Percentiles rank a stretch among this genome's conserved stretches.
Conservation (phyloP, 345 rosid species). For the Iberis pinnata region DNA sequence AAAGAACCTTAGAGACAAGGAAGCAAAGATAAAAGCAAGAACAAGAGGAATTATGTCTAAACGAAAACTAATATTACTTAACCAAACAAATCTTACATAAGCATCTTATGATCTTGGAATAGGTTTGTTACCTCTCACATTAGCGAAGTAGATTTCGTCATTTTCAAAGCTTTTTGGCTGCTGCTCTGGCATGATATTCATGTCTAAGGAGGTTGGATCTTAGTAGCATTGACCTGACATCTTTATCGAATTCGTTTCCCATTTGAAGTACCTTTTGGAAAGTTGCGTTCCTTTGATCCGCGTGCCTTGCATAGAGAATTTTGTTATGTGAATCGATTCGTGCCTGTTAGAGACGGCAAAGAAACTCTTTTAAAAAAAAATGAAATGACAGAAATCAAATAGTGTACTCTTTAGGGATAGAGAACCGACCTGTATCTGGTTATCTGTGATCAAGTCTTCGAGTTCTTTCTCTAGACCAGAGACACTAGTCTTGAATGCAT, state of each 20-base stretch:
- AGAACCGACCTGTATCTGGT: slow-evolving; percentile 79
- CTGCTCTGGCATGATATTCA: slow-evolving; percentile 54
- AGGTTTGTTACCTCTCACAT: slow-evolving; percentile 18
- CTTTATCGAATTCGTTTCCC: slow-evolving; percentile 82
- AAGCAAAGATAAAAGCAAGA: not conserved
- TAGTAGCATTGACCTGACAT: slow-evolving; percentile 79
- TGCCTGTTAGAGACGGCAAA: slow-evolving; percentile 47
- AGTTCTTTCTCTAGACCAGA: slow-evolving; percentile 84
- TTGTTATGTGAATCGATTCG: slow-evolving; percentile 98
- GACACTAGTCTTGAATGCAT: slow-evolving; percentile 86
- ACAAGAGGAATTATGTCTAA: no score
- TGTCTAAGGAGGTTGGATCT: slow-evolving; percentile 81
- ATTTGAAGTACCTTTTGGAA: slow-evolving; percentile 93
- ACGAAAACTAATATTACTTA: slow-evolving; percentile 1
- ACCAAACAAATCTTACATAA: slow-evolving; percentile 9
- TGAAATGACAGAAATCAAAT: not conserved
- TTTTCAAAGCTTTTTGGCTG: slow-evolving; percentile 55
- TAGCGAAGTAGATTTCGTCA: not conserved
- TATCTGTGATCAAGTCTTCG: slow-evolving; percentile 80
- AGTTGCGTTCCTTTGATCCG: slow-evolving; percentile 92
- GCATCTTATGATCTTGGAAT: not conserved
- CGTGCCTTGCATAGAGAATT: slow-evolving; percentile 88
- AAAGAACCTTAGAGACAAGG: slow-evolving; percentile 13
- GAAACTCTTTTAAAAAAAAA: not conserved
- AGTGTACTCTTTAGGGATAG: not conserved